Conservation (phyloP, 1,284 basidiomycete genomes). For the Porphyrellus sp. region DNA sequence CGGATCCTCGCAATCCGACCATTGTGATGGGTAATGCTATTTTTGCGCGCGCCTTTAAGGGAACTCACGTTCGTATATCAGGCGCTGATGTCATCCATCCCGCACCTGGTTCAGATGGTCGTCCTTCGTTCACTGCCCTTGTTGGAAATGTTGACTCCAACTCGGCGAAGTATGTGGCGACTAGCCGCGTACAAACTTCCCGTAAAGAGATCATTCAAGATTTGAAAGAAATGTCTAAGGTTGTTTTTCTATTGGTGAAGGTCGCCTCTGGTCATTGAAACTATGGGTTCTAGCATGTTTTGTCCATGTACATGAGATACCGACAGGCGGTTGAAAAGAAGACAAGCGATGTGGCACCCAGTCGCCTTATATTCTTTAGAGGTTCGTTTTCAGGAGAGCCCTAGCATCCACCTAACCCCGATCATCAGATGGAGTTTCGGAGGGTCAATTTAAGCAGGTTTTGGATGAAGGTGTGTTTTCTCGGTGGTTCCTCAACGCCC, state of each 20-base stretch:
- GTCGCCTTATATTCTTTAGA: conserved; percentile 71
- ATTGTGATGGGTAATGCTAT: conserved; percentile 64
- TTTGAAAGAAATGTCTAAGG: conserved; percentile 57
- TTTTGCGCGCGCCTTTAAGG: background rate
- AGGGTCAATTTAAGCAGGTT: conserved; percentile 74
- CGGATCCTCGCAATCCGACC: conserved; percentile 65
- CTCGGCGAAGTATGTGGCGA: conserved; percentile 52
- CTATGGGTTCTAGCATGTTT: conserved; percentile 40
- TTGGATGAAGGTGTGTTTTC: conserved; percentile 49
- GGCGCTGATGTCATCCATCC: conserved; percentile 80
- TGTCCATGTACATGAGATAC: conserved; percentile 57
- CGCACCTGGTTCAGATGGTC: conserved; percentile 65
- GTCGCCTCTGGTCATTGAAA: conserved; percentile 11
- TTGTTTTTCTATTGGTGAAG: conserved; percentile 27
- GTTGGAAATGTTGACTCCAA: conserved; percentile 73
- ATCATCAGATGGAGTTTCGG: conserved; percentile 70
- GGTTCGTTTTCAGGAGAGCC: conserved; percentile 39
- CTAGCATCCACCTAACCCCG: conserved; percentile 5
- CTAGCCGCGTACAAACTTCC: conserved; percentile 62
- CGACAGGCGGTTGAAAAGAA: conserved; percentile 52
- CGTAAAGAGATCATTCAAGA: conserved; percentile 74
- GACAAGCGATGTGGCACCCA: conserved; percentile 43
- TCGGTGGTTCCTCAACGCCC: background rate
- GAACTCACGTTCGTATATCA: conserved; percentile 21
- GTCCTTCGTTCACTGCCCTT: conserved; percentile 73